Conservation (phyloP, 164 flowering plant species). For the Kalanchoe fedtschenkoi region DNA sequence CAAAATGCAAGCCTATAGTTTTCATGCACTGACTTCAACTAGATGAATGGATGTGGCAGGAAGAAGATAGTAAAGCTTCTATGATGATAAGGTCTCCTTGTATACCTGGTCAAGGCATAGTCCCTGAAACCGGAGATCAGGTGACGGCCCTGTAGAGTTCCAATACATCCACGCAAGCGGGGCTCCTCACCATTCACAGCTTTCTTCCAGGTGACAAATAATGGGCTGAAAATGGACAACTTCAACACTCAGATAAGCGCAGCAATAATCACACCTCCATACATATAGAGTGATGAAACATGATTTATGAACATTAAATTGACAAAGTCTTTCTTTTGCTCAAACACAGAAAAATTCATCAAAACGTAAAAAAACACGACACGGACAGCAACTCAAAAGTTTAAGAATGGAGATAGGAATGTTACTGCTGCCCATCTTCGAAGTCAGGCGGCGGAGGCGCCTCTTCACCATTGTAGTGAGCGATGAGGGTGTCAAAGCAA, state of each 20-base stretch:
- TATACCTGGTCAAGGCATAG: slow-evolving; percentile 90
- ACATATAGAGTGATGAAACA: background rate
- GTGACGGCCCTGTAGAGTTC: slow-evolving; percentile 80
- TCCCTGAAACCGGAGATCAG: slow-evolving; percentile 80
- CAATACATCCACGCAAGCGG: slow-evolving; percentile 95
- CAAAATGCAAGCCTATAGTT: background rate
- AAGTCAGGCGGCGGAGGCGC: slow-evolving; percentile 68
- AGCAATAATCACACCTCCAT: background rate
- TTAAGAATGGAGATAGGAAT: slow-evolving; percentile 2
- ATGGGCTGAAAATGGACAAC: slow-evolving; percentile 46
- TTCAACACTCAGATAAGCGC: background rate
- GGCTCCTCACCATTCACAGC: slow-evolving; percentile 84
- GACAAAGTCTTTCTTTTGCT: background rate
- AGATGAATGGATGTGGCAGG: background rate
- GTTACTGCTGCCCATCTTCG: slow-evolving; percentile 74
- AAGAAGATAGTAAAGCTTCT: background rate
- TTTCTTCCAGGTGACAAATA: slow-evolving; percentile 99
- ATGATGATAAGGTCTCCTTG: background rate
- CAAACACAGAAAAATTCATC: no score
- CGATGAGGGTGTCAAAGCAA: slow-evolving; percentile 85
- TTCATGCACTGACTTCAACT: background rate
- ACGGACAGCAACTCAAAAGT: background rate
- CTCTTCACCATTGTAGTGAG: slow-evolving; percentile 72
- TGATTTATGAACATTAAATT: background rate
- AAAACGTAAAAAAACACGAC: no score